Conservation (phyloP, 148 eudicot species). For the Pouteria glomerata region DNA sequence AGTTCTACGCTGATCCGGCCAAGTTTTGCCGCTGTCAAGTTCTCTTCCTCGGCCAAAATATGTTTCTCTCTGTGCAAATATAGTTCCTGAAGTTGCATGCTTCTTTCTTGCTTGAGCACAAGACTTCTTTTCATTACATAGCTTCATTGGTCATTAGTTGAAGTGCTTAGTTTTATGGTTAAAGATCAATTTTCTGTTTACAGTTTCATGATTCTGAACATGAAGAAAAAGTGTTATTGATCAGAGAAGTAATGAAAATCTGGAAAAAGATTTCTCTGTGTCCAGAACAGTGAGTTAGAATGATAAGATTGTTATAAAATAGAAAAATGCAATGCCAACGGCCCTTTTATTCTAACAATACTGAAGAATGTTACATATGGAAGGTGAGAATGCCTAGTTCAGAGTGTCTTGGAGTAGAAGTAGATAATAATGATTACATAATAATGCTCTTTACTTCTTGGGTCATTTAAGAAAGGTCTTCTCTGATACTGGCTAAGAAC, state of each 20-base stretch:
- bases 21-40: conserved; percentile 84
- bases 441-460: no score
- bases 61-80: conserved; percentile 18
- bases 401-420: not conserved
- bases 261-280: no score
- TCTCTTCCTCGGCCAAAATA: conserved; percentile 97
- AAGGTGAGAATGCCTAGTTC: not conserved
- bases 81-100: not conserved
- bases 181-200: no score
- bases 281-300: no score
- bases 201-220: no score
- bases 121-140: not conserved
- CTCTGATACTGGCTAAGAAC: conserved; percentile 49
- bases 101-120: not conserved
- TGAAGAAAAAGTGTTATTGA: no score
- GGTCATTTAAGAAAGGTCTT: conserved; percentile 20
- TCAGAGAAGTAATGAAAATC: no score
- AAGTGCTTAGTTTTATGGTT: no score
- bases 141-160: conserved; percentile 3
- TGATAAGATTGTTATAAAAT: no score
- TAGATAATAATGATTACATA: no score
- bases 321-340: no score
- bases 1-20: conserved; percentile 85
- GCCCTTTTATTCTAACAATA: not conserved
- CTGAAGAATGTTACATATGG: not conserved